A percentile compares a stretch with the other conserved stretches of the same genome.
phyloP scores from a whole-genome alignment of 805 yeast genomes.

The Monosporozyma solicola region DNA sequence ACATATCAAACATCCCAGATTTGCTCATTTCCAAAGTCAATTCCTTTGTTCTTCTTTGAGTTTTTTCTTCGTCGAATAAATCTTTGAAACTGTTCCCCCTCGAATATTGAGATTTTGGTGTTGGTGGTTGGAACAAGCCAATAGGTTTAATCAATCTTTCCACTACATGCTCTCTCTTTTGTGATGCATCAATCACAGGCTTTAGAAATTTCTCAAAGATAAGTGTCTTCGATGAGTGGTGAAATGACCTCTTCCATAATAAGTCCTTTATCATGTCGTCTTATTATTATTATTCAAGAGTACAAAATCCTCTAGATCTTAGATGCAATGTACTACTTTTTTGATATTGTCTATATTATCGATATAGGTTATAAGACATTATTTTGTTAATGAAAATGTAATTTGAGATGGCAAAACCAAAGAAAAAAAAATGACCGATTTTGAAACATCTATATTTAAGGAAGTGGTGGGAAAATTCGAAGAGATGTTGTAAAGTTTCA shows the following conservation, averaged over 20 bases:
- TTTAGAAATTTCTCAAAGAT: slow-evolving; percentile 29
- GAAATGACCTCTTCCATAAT: background rate
- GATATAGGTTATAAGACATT: too few species aligned
- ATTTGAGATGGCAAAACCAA: too few species aligned
- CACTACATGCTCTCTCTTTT: slow-evolving; percentile 30
- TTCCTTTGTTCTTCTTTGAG: slow-evolving; percentile 40
- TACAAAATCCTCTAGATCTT: too few species aligned
- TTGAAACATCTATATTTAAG: too few species aligned
- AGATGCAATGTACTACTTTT: too few species aligned
- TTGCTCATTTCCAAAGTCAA: slow-evolving; percentile 56
- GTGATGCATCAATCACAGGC: slow-evolving; percentile 30
- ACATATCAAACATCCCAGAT: slow-evolving; percentile 60
- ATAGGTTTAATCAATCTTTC: slow-evolving; percentile 37
- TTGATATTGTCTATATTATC: too few species aligned
- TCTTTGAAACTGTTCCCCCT: slow-evolving; percentile 39
- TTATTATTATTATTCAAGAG: background rate
- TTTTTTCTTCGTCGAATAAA: slow-evolving; percentile 41
- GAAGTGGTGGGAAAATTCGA: too few species aligned
- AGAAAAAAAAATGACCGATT: too few species aligned
- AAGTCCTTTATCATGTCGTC: background rate
- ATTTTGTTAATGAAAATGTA: background rate
- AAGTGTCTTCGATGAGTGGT: background rate
- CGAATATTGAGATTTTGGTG: slow-evolving; percentile 21
- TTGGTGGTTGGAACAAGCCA: slow-evolving; percentile 36
- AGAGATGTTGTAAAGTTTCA: too few species aligned